A percentile compares a stretch with the other conserved stretches of the same genome.
These are phyloP conservation scores for Apophysomyces variabilis DNA, from an alignment of 371 early-diverging fungal genomes.

Conservation along the genomic window DNA sequence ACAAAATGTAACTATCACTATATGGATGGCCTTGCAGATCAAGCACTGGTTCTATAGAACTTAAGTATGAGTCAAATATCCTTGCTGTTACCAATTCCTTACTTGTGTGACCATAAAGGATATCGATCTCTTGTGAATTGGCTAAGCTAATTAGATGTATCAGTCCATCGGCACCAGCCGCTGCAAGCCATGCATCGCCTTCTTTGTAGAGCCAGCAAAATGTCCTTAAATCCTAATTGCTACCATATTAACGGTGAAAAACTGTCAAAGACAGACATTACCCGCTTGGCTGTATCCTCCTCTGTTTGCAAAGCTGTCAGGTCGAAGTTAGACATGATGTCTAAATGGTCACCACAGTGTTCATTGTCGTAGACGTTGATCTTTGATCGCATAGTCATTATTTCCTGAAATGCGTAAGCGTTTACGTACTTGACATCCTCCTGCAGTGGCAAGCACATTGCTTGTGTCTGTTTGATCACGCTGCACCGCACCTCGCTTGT, in stretches of 20 bases:
- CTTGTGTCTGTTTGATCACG: constrained; percentile 70
- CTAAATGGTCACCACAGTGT: constrained; percentile 90
- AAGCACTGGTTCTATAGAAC: constrained; percentile 54
- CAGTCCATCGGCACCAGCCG: constrained; percentile 63
- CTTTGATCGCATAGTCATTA: constrained; percentile 38
- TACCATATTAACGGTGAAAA: constrained; percentile 10
- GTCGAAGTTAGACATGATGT: constrained; percentile 88
- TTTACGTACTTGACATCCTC: constrained; percentile 63
- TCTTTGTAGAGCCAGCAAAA: constrained; percentile 75
- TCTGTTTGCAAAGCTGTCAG: constrained; percentile 47
- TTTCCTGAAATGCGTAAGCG: not conserved
- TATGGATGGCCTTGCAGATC: constrained; percentile 77
- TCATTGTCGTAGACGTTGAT: constrained; percentile 90
- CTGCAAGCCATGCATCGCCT: constrained; percentile 72
- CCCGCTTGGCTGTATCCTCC: constrained; percentile 17
- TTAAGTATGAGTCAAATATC: not conserved
- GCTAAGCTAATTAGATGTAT: constrained; percentile 80
- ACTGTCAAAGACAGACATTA: not conserved
- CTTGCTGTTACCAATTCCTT: constrained; percentile 23
- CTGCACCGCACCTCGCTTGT: constrained; percentile 69
- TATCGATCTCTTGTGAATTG: constrained; percentile 65
- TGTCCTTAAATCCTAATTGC: constrained; percentile 51
- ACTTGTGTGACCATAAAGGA: constrained; percentile 70
- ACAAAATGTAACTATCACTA: constrained; percentile 69
- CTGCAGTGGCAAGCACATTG: constrained; percentile 76